Percentiles rank a stretch among this genome's conserved stretches.
phyloP scores from a whole-genome alignment of 495 filamentous ascomycete species.

The Daldinia bambusicola region DNA sequence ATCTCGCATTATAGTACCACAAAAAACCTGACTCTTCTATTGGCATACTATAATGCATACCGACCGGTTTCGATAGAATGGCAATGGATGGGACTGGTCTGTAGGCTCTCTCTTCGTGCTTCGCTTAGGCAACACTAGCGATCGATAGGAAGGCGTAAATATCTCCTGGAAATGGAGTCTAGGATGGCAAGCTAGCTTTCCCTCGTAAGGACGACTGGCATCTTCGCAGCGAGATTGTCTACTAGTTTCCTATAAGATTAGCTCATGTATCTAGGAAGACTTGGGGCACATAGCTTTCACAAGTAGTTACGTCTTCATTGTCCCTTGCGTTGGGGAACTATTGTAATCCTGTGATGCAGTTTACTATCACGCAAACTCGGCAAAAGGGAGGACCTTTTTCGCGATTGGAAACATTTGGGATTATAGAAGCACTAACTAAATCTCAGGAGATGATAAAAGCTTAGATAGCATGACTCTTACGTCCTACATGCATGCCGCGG shows the following conservation, averaged over 20 bases:
- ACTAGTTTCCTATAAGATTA: neutral
- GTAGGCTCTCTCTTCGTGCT: conserved; percentile 2
- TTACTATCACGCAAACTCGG: conserved; percentile 1
- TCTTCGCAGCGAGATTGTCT: neutral
- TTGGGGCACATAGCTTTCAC: neutral
- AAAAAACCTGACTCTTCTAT: neutral
- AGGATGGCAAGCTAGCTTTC: neutral
- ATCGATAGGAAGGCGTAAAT: neutral
- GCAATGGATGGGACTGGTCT: neutral
- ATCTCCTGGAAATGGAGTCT: neutral
- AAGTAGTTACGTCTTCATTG: neutral
- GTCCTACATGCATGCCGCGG: conserved; percentile 25
- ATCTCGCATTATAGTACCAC: neutral
- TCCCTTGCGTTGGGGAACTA: conserved; percentile 5
- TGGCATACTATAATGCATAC: neutral
- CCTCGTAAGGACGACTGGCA: neutral
- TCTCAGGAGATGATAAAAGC: conserved; percentile 15
- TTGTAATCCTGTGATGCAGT: neutral
- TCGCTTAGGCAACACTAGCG: neutral
- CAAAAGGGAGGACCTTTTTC: conserved; percentile 4
- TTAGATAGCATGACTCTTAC: conserved; percentile 16
- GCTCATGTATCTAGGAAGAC: neutral
- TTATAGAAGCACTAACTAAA: conserved; percentile 6
- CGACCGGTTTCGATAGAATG: neutral
- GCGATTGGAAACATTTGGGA: conserved; percentile 1